Percentiles rank a stretch among this genome's conserved stretches.
phyloP scores from a whole-genome alignment of 2,329 filamentous ascomycete species.

The Epichloe gansuensis region DNA sequence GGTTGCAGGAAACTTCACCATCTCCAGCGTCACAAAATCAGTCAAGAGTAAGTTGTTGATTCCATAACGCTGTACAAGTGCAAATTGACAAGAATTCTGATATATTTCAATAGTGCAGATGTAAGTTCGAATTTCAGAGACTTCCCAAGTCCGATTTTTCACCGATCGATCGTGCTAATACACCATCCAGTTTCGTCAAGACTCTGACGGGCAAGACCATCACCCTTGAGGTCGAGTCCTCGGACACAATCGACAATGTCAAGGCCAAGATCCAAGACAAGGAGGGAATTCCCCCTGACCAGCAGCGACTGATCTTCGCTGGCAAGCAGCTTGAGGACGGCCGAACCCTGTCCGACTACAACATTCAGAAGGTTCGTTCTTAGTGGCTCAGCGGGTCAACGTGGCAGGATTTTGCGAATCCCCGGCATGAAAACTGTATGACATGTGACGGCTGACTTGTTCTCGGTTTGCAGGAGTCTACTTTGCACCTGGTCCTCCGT shows the following conservation, averaged over 20 bases:
- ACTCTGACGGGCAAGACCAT: slow-evolving; percentile 99
- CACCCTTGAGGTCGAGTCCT: slow-evolving; percentile 98
- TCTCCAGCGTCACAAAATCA: slow-evolving; percentile 36
- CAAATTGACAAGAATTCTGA: slow-evolving; percentile 29
- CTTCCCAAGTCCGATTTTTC: background rate
- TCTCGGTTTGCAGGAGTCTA: slow-evolving; percentile 60
- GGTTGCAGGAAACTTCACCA: slow-evolving; percentile 23
- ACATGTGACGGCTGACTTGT: background rate
- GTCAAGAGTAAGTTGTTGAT: slow-evolving; percentile 43
- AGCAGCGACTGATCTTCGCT: slow-evolving; percentile 97
- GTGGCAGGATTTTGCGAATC: background rate
- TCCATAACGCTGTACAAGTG: background rate
- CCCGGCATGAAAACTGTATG: background rate
- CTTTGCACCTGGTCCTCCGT: slow-evolving; percentile 95
- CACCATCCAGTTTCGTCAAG: slow-evolving; percentile 80
- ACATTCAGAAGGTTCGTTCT: slow-evolving; percentile 89
- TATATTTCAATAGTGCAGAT: slow-evolving; percentile 62
- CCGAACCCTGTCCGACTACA: slow-evolving; percentile 93
- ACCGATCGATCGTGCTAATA: slow-evolving; percentile 16
- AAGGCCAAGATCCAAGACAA: slow-evolving; percentile 99
- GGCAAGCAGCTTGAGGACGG: slow-evolving; percentile 99
- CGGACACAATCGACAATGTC: slow-evolving; percentile 99
- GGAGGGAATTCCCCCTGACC: slow-evolving; percentile 95
- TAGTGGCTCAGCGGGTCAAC: no score
- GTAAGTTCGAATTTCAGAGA: slow-evolving; percentile 41